Conservation (phyloP, 768 basidiomycete genomes). For the Steccherinum ochraceum region DNA sequence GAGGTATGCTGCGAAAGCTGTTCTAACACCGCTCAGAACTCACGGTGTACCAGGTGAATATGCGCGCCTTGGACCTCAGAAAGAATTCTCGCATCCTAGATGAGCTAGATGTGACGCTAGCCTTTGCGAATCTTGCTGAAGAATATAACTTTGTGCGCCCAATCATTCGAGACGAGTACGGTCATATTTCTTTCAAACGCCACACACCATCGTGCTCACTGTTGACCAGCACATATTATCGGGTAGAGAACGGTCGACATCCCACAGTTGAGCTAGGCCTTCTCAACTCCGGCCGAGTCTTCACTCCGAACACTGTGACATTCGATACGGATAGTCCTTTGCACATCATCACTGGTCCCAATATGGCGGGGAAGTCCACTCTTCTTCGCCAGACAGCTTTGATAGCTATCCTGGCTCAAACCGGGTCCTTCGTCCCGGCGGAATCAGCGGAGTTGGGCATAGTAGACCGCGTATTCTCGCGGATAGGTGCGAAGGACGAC, state of each 20-base stretch:
- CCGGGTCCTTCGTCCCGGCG: conserved; percentile 92
- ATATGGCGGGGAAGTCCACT: conserved; percentile 95
- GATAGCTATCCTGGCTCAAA: conserved; percentile 84
- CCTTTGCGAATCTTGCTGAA: conserved; percentile 73
- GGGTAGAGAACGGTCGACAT: conserved; percentile 79
- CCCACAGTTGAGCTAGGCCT: conserved; percentile 91
- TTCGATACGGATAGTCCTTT: conserved; percentile 57
- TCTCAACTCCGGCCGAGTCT: conserved; percentile 62
- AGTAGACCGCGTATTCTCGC: conserved; percentile 88
- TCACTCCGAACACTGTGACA: conserved; percentile 76
- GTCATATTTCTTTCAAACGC: background rate
- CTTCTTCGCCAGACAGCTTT: conserved; percentile 88
- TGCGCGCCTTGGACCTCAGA: conserved; percentile 48
- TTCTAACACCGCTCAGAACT: background rate
- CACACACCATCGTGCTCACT: conserved; percentile 4
- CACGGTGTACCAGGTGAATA: conserved; percentile 47
- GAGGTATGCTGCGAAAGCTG: conserved; percentile 54
- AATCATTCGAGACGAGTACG: conserved; percentile 58
- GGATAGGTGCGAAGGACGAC: conserved; percentile 93
- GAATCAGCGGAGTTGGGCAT: conserved; percentile 74
- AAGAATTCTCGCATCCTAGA: conserved; percentile 75
- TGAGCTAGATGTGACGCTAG: conserved; percentile 79
- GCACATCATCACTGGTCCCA: conserved; percentile 90
- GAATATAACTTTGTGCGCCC: conserved; percentile 79
- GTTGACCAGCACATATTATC: conserved; percentile 50